phyloP scores from a whole-genome alignment of 768 basidiomycete genomes.

The Phlegmacium glaucopus region DNA sequence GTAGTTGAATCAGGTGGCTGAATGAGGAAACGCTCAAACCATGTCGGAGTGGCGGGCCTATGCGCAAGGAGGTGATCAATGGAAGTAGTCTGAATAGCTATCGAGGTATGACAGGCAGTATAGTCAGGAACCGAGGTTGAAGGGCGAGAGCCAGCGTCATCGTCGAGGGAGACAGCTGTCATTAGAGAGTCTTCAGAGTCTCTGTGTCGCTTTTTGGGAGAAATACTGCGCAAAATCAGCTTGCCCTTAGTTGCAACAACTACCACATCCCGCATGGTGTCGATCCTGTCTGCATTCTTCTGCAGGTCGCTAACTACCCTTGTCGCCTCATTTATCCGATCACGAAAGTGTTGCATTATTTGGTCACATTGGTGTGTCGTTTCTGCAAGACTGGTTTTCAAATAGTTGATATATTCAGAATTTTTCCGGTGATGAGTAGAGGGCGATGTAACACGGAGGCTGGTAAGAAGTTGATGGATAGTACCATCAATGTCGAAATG shows the following conservation, averaged over 20 bases:
- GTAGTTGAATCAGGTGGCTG: slow-evolving; percentile 31
- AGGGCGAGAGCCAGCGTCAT: slow-evolving; percentile 3
- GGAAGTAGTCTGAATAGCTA: too few species aligned
- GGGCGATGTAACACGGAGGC: slow-evolving; percentile 49
- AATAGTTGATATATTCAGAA: slow-evolving; percentile 34
- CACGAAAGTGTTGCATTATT: slow-evolving; percentile 49
- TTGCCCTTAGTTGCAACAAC: slow-evolving; percentile 43
- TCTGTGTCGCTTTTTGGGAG: slow-evolving; percentile 38
- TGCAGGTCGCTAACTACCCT: slow-evolving; percentile 48
- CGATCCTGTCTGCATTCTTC: slow-evolving; percentile 38
- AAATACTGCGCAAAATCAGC: slow-evolving; percentile 32
- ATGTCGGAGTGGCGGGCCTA: background rate
- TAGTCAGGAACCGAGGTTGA: background rate
- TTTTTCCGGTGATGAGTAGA: slow-evolving; percentile 35
- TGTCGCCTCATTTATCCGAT: slow-evolving; percentile 47
- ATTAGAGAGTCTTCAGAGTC: slow-evolving; percentile 67
- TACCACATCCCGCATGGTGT: slow-evolving; percentile 41
- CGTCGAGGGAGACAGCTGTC: slow-evolving; percentile 42
- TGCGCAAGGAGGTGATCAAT: too few species aligned
- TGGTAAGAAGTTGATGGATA: slow-evolving; percentile 47
- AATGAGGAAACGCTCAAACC: slow-evolving; percentile 14
- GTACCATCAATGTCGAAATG: slow-evolving; percentile 44
- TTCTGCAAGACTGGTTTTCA: slow-evolving; percentile 47
- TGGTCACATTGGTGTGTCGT: slow-evolving; percentile 42
- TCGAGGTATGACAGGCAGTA: background rate